Evolutionary conservation across 495 filamentous ascomycete species (phyloP).

Genomic region (Hamigera avellanea): DNA sequence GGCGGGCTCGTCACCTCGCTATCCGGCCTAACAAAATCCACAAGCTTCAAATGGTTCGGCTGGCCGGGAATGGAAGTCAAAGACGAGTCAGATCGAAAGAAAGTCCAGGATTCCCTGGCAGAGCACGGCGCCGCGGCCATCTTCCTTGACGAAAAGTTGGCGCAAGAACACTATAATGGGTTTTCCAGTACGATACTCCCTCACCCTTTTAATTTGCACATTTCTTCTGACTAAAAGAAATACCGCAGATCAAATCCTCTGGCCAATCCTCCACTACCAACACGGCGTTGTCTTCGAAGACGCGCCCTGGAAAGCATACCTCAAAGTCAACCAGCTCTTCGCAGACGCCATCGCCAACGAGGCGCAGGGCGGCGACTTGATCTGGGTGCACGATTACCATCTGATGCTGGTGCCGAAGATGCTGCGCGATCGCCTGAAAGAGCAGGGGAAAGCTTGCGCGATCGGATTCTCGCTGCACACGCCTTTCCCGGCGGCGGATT

Average conservation of each 20-base stretch:
- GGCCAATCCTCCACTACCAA: conserved; percentile 95
- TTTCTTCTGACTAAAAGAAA: not conserved
- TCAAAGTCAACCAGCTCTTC: conserved; percentile 74
- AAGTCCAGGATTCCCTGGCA: conserved; percentile 30
- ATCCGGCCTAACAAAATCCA: conserved; percentile 73
- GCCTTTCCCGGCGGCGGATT: conserved; percentile 85
- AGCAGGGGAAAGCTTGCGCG: conserved; percentile 62
- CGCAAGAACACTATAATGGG: conserved; percentile 48
- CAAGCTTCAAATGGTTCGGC: conserved; percentile 84
- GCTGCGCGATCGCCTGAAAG: conserved; percentile 64
- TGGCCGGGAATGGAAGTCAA: conserved; percentile 69
- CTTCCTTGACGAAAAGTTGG: conserved; percentile 41
- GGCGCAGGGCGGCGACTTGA: conserved; percentile 65
- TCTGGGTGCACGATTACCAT: conserved; percentile 98
- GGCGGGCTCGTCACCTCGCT: conserved; percentile 82
- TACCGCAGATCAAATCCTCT: conserved; percentile 73
- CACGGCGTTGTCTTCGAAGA: conserved; percentile 85
- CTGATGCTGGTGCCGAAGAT: conserved; percentile 82
- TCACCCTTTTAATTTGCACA: not conserved
- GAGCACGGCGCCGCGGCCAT: conserved; percentile 42
- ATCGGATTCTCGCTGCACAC: conserved; percentile 95
- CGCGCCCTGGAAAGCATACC: conserved; percentile 75
- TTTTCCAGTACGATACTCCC: conserved; percentile 38
- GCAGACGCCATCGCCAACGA: conserved; percentile 64
- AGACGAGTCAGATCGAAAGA: conserved; percentile 26